A percentile compares a stretch with the other conserved stretches of the same genome.
phyloP scores from a whole-genome alignment of 495 filamentous ascomycete species.

The Xylaria palmicola region DNA sequence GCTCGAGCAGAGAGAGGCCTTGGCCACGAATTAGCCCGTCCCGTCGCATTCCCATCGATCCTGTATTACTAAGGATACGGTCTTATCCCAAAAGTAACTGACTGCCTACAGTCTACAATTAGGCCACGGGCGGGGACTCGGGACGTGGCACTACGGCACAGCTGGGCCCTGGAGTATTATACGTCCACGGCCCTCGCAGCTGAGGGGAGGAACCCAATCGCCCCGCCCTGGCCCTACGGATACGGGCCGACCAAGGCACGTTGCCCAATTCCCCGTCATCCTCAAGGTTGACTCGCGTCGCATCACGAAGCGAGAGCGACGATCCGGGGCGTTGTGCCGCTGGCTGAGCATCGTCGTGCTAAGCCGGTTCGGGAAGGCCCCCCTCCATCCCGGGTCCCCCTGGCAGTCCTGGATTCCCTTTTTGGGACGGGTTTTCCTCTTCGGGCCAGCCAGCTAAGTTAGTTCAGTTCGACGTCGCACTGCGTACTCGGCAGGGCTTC shows the following conservation, averaged over 20 bases:
- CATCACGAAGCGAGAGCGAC: neutral
- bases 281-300: neutral
- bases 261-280: neutral
- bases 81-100: neutral
- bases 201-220: neutral
- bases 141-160: neutral
- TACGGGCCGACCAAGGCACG: neutral
- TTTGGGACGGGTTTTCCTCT: neutral
- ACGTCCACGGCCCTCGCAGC: neutral
- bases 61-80: neutral
- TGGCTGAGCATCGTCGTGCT: conserved; percentile 2
- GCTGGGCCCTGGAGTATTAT: neutral
- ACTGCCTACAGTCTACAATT: too few species aligned
- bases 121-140: neutral
- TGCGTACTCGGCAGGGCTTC: too few species aligned
- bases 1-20: neutral
- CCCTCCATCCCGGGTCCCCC: neutral
- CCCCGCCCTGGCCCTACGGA: neutral
- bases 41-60: neutral
- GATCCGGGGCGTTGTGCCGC: neutral
- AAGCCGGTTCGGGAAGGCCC: neutral
- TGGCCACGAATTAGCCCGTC: neutral
- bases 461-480: too few species aligned
- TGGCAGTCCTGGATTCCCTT: neutral
- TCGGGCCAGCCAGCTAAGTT: too few species aligned